These are phyloP conservation scores for Akanthomyces muscarius DNA, from an alignment of 2,329 filamentous ascomycete genomes.

Conservation along the genomic window DNA sequence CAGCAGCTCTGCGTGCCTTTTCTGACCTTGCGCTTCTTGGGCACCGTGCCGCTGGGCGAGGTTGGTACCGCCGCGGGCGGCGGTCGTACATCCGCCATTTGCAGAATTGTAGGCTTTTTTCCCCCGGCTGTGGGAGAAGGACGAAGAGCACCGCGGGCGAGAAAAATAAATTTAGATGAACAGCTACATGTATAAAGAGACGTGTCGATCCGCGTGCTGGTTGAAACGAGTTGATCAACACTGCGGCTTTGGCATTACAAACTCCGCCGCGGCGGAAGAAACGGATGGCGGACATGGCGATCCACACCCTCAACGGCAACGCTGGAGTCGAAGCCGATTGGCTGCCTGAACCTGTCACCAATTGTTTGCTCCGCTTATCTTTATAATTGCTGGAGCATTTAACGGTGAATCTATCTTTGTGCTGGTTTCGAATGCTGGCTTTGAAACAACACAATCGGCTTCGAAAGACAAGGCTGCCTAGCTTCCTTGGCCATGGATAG, in stretches of 20 bases:
- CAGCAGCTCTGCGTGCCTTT: slow-evolving; percentile 58
- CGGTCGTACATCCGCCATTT: neutral
- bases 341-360: neutral
- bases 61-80: neutral
- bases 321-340: neutral
- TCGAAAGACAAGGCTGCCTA: no score
- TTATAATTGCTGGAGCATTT: neutral
- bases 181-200: neutral
- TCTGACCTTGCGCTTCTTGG: slow-evolving; percentile 38
- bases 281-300: neutral
- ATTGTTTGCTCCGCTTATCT: neutral
- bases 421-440: no score
- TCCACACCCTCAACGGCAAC: neutral
- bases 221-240: neutral
- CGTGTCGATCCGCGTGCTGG: neutral
- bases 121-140: neutral
- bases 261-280: slow-evolving; percentile 12
- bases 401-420: no score
- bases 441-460: no score
- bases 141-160: neutral
- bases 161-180: neutral
- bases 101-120: neutral
- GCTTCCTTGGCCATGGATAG: no score
- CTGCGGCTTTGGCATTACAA: slow-evolving; percentile 1
- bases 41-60: neutral